Base-by-base conservation (phyloP, 495 filamentous ascomycete genomes). In the Neurospora sublineolata region DNA sequence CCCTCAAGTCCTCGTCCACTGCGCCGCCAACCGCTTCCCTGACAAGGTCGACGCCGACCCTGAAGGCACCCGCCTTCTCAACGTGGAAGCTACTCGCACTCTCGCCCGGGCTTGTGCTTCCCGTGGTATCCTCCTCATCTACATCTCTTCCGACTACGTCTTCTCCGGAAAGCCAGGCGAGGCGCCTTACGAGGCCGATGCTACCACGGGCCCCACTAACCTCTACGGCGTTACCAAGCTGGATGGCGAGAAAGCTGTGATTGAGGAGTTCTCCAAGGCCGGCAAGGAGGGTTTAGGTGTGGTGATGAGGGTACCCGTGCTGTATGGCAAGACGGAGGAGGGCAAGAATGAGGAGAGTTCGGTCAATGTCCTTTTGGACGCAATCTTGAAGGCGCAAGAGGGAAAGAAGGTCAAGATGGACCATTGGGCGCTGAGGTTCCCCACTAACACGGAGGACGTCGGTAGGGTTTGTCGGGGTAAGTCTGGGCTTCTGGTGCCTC, bases 101-200 rank as follows among this genome's bases (percentile, higher is more conserved):
- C 87, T 97, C 23, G 93, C 94, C 23, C 80, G 86, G 37, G 83
- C 89, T 39, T 90, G 91, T 75, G 85, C 88, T 20, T 75, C 82
- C 18, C 87, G 88, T 12, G 80, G 80, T n/a, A 88, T 89, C 73
- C 78, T 97, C 68, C 84, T 97, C 38, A 88, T 97, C 78, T 97
- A 97, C 84, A 97, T 97, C 78, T 95, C 92, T 0, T 97, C 94
- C 46, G 94, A 97, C 83, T 97, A 97, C 79, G 93, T 97, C 58
- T 97, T 97, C 77, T 82, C 93, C 1, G 94, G 94, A 18, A 84
- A 75, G 23, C 90, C 89, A 38, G 92, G 93, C n/a, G 90, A 94
- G 36, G 94, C 94, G 14, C 94, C 94, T 4, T 97, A 97, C 79
- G 88, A 90, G 75, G 82, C 86, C 3, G 85, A 89, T 72, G 84